Evolutionary conservation across 2,329 filamentous ascomycete species (phyloP), one percentile per base, ranked within the genome.

Genomic region (Cercospora sp.): DNA sequence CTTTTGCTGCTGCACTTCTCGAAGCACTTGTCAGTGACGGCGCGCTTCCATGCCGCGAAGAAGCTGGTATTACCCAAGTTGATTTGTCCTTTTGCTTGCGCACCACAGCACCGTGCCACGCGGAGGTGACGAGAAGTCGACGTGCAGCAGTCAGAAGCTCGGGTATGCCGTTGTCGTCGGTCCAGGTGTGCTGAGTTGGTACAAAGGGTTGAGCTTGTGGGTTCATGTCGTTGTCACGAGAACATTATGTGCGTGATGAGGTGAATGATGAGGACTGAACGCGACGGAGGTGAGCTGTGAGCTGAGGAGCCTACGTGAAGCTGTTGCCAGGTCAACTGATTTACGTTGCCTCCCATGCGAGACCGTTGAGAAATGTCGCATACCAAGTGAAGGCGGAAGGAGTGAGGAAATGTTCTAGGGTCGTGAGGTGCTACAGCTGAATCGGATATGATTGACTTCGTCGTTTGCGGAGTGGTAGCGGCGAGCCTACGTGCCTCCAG

Each of bases 261-360:
- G 53, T 58, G 53, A 58, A 58, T 13, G 53, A 5, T 21, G 21
- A 51, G 9, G 16, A 40, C 16, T 40, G 37, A 40, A 40, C 37
- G 37, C 37, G 16, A n/a, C 13, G 18, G 45, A 51, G 18, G 45
- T 13, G 45, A 51, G 45, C 45, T 40, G 49, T 28, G 49, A 53
- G 53, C 53, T 58, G 53, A 58, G 24, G 53, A 28, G 26, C 53
- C 30, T 30, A 26, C 24, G 53, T 30, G 53, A 32, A 58, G 24
- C 16, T 58, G 53, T 58, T 34, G 53, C 53, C 53, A 28, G 21
- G 53, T 58, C 53, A 58, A 58, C 53, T 58, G 53, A 58, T 28
- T 18, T 32, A 12, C 28, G 16, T 24, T 51, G 6, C 5, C 45
- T 51, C 45, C 45, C 45, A 24, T 51, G 45, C 45, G 45, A 51